phyloP scores from a whole-genome alignment of 1,139 yeast genomes.

The Blastobotrys indianensis region DNA sequence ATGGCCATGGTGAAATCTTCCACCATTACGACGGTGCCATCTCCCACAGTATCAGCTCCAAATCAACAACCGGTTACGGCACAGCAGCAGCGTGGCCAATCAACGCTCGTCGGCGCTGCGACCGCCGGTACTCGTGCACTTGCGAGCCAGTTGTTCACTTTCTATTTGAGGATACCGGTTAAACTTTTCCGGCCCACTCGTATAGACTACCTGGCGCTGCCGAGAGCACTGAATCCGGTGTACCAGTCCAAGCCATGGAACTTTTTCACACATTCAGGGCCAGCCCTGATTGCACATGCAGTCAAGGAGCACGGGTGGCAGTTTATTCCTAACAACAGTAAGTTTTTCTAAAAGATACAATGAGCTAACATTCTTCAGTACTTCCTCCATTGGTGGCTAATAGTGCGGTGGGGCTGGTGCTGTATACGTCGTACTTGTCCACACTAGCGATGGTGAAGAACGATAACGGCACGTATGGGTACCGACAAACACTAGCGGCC shows the following conservation, averaged over 20 bases:
- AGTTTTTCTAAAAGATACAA: neutral
- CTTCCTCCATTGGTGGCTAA: constrained; percentile 85
- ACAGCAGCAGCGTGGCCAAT: neutral
- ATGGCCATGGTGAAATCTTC: too few species aligned
- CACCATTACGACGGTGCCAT: too few species aligned
- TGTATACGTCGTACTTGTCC: constrained; percentile 74
- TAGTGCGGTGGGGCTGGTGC: constrained; percentile 60
- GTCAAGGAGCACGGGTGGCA: constrained; percentile 77
- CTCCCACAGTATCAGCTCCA: too few species aligned
- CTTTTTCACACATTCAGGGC: constrained; percentile 66
- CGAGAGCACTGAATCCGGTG: constrained; percentile 34
- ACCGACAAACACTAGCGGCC: constrained; percentile 61
- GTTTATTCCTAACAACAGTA: constrained; percentile 68
- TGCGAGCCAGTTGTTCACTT: constrained; percentile 68
- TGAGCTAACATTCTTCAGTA: constrained; percentile 29
- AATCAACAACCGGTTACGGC: neutral
- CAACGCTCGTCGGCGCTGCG: constrained; percentile 47
- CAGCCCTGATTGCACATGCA: constrained; percentile 66
- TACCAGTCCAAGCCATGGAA: constrained; percentile 50
- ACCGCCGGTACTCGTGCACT: constrained; percentile 83
- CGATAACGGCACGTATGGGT: constrained; percentile 14
- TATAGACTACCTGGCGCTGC: constrained; percentile 48
- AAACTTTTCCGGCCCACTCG: constrained; percentile 86
- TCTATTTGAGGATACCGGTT: constrained; percentile 72
- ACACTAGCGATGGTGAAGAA: constrained; percentile 27